phyloP scores from a whole-genome alignment of 495 filamentous ascomycete genomes.

The Penicillium chermesinum region DNA sequence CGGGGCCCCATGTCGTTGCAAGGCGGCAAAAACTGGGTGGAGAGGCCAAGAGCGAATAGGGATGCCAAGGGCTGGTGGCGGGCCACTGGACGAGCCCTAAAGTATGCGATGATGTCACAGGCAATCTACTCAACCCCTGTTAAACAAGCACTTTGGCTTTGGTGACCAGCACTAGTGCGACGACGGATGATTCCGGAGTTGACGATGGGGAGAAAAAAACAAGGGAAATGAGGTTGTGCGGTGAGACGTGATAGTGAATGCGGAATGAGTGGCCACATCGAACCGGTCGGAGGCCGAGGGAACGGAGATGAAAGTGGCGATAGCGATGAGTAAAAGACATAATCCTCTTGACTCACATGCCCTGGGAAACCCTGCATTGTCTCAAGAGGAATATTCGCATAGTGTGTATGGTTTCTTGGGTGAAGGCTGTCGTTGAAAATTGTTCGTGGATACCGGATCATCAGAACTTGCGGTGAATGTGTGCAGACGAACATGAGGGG shows the following conservation, averaged over 20 bases:
- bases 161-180: slow-evolving; percentile 7
- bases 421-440: neutral
- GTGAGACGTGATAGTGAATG: neutral
- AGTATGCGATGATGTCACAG: slow-evolving; percentile 32
- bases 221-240: neutral
- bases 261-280: slow-evolving; percentile 12
- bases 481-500: neutral
- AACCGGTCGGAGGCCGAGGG: slow-evolving; percentile 22
- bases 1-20: slow-evolving; percentile 7
- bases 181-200: slow-evolving; percentile 3
- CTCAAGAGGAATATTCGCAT: neutral
- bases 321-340: slow-evolving; percentile 6
- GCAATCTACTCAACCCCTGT: slow-evolving; percentile 16
- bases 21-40: slow-evolving; percentile 1
- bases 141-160: slow-evolving; percentile 13
- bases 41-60: slow-evolving; percentile 11
- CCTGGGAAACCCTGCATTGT: neutral
- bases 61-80: slow-evolving; percentile 26
- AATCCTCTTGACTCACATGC: neutral
- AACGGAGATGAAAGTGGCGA: slow-evolving; percentile 15
- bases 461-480: neutral
- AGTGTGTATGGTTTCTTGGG: neutral
- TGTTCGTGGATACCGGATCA: neutral
- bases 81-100: slow-evolving; percentile 17
- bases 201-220: slow-evolving; percentile 10